These are phyloP conservation scores for Solanum hybrid DNA, from an alignment of 305 asterid genomes.

Conservation along the genomic window DNA sequence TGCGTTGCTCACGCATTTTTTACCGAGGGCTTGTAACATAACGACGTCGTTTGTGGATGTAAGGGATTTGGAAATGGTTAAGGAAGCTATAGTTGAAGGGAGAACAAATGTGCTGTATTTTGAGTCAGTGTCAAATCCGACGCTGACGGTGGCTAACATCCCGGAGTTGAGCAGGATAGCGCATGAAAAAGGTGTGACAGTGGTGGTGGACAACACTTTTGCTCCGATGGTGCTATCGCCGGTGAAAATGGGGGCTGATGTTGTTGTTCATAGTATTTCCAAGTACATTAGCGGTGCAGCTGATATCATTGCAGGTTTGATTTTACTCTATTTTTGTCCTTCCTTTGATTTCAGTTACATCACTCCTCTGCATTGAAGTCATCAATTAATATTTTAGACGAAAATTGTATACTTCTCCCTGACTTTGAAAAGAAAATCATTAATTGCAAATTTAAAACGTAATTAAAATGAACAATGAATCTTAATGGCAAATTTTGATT, in stretches of 20 bases:
- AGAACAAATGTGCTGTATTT: slow-evolving; percentile 66
- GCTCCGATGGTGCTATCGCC: slow-evolving; percentile 93
- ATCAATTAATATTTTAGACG: background rate
- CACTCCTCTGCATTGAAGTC: background rate
- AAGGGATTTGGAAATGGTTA: slow-evolving; percentile 42
- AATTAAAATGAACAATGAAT: background rate
- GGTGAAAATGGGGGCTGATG: slow-evolving; percentile 83
- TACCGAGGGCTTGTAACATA: slow-evolving; percentile 74
- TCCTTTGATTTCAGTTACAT: background rate
- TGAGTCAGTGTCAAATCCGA: slow-evolving; percentile 74
- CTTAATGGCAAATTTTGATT: background rate
- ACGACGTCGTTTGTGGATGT: slow-evolving; percentile 79
- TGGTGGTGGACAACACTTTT: slow-evolving; percentile 85
- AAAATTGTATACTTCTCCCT: background rate
- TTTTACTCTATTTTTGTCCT: background rate
- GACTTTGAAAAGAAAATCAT: background rate
- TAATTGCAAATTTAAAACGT: background rate
- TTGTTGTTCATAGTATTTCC: slow-evolving; percentile 82
- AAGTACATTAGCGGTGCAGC: slow-evolving; percentile 92
- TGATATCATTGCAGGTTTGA: slow-evolving; percentile 77
- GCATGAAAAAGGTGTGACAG: slow-evolving; percentile 71
- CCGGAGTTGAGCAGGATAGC: slow-evolving; percentile 76
- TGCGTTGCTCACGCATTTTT: slow-evolving; percentile 61
- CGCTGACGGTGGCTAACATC: slow-evolving; percentile 70
- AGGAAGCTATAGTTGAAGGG: slow-evolving; percentile 53